phyloP scores from a whole-genome alignment of 768 basidiomycete species.

The Neoboletus magnificus region DNA sequence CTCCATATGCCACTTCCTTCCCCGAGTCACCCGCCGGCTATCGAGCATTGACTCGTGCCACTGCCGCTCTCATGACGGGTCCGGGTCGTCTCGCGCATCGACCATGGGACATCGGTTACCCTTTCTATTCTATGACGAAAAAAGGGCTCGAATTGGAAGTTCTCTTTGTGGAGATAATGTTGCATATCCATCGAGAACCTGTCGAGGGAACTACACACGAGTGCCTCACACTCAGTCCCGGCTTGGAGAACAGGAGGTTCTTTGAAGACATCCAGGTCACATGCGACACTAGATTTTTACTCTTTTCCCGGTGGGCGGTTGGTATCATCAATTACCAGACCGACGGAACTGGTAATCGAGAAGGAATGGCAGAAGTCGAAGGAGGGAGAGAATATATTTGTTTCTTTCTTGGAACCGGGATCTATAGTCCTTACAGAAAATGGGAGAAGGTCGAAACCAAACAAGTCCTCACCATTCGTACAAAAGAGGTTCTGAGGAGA shows the following conservation, averaged over 20 bases:
- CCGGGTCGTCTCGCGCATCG: slow-evolving; percentile 1
- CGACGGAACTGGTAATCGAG: slow-evolving; percentile 12
- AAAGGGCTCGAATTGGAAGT: slow-evolving; percentile 20
- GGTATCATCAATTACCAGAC: slow-evolving; percentile 24
- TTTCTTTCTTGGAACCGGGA: slow-evolving; percentile 21
- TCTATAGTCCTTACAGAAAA: slow-evolving; percentile 17
- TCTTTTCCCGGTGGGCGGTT: slow-evolving; percentile 23
- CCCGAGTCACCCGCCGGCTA: slow-evolving; percentile 22
- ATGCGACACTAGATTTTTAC: slow-evolving; percentile 20
- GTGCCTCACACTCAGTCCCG: slow-evolving; percentile 13
- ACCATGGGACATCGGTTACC: slow-evolving; percentile 14
- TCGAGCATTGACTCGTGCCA: slow-evolving; percentile 2
- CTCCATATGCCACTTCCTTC: slow-evolving; percentile 16
- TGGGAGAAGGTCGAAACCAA: slow-evolving; percentile 22
- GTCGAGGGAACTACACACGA: slow-evolving; percentile 10
- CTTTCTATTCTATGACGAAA: slow-evolving; percentile 24
- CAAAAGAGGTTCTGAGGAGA: slow-evolving; percentile 14
- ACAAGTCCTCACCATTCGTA: slow-evolving; percentile 17
- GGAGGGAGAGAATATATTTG: slow-evolving; percentile 16
- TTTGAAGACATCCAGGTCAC: slow-evolving; percentile 13
- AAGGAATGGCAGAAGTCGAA: slow-evolving; percentile 12
- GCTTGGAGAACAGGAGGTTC: slow-evolving; percentile 9
- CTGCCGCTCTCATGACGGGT: neutral
- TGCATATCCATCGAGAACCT: slow-evolving; percentile 13
- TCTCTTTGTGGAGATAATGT: slow-evolving; percentile 24